Evolutionary conservation across 345 rosid genomes (phyloP).

Genomic region (Limnanthes douglasii): DNA sequence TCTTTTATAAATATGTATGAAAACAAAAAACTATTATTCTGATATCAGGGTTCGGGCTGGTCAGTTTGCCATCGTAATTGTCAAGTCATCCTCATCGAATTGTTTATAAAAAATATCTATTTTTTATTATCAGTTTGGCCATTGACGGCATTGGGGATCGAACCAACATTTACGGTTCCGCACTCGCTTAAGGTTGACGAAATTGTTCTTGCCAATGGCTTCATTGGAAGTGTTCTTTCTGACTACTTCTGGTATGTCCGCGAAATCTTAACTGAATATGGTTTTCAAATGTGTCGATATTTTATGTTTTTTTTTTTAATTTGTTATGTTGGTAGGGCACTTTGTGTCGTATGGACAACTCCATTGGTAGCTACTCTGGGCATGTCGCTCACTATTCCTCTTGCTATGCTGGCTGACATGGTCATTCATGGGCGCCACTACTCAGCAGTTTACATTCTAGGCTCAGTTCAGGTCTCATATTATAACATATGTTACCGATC

Average conservation of each 20-base stretch:
- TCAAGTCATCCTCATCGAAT: background rate
- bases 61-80: too few species aligned
- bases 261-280: background rate
- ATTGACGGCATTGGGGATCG: constrained; percentile 86
- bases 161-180: constrained; percentile 90
- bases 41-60: too few species aligned
- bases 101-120: constrained; percentile 2
- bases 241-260: constrained; percentile 74
- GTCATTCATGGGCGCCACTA: constrained; percentile 68
- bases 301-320: background rate
- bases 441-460: constrained; percentile 64
- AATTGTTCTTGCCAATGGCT: constrained; percentile 88
- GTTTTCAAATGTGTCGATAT: background rate
- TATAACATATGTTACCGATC: too few species aligned
- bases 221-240: constrained; percentile 93
- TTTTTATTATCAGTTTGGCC: constrained; percentile 73
- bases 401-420: constrained; percentile 83
- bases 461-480: constrained; percentile 79
- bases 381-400: constrained; percentile 81
- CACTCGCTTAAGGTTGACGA: constrained; percentile 87
- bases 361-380: constrained; percentile 77
- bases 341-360: constrained; percentile 79
- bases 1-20: too few species aligned
- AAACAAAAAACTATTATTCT: too few species aligned
- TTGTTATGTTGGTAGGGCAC: constrained; percentile 30